Conservation (phyloP, 2,329 filamentous ascomycete genomes). For the Penicillium decumbens region DNA sequence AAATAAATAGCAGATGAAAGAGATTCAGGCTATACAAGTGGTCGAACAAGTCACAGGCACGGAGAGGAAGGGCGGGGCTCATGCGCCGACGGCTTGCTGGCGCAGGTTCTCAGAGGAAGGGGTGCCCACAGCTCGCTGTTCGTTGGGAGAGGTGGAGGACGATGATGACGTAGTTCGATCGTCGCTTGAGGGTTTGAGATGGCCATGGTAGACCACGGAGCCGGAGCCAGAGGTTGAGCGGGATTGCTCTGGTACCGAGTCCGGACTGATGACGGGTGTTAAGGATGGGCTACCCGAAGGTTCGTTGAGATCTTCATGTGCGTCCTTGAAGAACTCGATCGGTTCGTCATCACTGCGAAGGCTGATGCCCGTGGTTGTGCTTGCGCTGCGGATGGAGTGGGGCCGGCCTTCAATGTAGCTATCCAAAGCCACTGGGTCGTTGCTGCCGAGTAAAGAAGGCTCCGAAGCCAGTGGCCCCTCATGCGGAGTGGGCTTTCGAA, state of each 20-base stretch:
- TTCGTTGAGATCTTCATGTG: slow-evolving; percentile 15
- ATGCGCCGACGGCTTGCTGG: slow-evolving; percentile 21
- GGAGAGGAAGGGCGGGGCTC: background rate
- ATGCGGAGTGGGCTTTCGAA: slow-evolving; percentile 50
- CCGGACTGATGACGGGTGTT: background rate
- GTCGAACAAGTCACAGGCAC: background rate
- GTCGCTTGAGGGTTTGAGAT: slow-evolving; percentile 12
- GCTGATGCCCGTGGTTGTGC: slow-evolving; percentile 63
- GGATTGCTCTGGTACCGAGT: background rate
- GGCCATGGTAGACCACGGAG: slow-evolving; percentile 4
- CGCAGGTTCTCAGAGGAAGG: slow-evolving; percentile 22
- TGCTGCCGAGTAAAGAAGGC: slow-evolving; percentile 24
- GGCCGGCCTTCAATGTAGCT: slow-evolving; percentile 48
- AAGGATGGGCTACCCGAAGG: slow-evolving; percentile 1
- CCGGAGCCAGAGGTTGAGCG: slow-evolving; percentile 6
- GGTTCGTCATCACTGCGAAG: slow-evolving; percentile 24
- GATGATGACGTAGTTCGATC: slow-evolving; percentile 11
- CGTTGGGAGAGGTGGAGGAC: slow-evolving; percentile 16
- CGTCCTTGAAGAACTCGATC: slow-evolving; percentile 22
- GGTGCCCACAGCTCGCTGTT: slow-evolving; percentile 16
- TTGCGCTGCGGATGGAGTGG: slow-evolving; percentile 60
- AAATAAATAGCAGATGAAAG: slow-evolving; percentile 8
- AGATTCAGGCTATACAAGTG: slow-evolving; percentile 17
- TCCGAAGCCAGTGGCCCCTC: slow-evolving; percentile 39
- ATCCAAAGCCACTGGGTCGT: slow-evolving; percentile 27